Conservation (phyloP, 2,329 filamentous ascomycete species). For the Penicillium sp. region DNA sequence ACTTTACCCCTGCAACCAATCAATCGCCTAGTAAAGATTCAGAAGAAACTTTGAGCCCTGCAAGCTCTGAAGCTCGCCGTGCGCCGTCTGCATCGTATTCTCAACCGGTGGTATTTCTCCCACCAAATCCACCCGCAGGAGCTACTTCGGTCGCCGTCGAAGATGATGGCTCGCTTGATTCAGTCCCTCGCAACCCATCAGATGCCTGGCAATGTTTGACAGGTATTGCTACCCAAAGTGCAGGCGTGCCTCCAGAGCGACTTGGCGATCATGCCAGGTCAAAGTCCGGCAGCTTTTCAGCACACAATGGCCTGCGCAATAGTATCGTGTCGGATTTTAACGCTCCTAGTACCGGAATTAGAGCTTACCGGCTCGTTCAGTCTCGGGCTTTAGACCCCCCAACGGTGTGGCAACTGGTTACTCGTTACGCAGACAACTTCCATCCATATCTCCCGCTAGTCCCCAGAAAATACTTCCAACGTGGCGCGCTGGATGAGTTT, state of each 20-base stretch:
- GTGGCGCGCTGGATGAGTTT: slow-evolving; percentile 54
- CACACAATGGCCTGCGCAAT: slow-evolving; percentile 28
- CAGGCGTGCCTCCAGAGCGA: slow-evolving; percentile 23
- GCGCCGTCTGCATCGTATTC: slow-evolving; percentile 31
- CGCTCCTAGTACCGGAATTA: slow-evolving; percentile 33
- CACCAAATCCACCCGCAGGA: slow-evolving; percentile 31
- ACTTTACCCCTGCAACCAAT: slow-evolving; percentile 30
- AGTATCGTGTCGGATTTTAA: slow-evolving; percentile 28
- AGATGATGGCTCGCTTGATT: slow-evolving; percentile 42
- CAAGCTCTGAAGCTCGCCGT: slow-evolving; percentile 27
- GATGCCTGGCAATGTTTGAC: slow-evolving; percentile 51
- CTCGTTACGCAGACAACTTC: slow-evolving; percentile 64
- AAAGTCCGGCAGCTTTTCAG: slow-evolving; percentile 24
- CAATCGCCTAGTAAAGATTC: slow-evolving; percentile 27
- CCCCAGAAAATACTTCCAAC: slow-evolving; percentile 59
- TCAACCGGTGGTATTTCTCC: slow-evolving; percentile 34
- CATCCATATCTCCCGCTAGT: slow-evolving; percentile 71
- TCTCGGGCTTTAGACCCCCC: slow-evolving; percentile 48
- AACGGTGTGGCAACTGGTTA: slow-evolving; percentile 54
- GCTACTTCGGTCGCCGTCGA: slow-evolving; percentile 38
- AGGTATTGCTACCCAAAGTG: slow-evolving; percentile 44
- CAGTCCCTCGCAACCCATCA: slow-evolving; percentile 48
- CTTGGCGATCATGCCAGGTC: slow-evolving; percentile 23
- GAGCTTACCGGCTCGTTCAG: slow-evolving; percentile 45
- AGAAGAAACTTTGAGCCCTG: slow-evolving; percentile 26